Percentiles rank a stretch among this genome's conserved stretches.
These are phyloP conservation scores for Torrubiella hemipterigena DNA, from an alignment of 2,329 filamentous ascomycete genomes.

Conservation along the genomic window DNA sequence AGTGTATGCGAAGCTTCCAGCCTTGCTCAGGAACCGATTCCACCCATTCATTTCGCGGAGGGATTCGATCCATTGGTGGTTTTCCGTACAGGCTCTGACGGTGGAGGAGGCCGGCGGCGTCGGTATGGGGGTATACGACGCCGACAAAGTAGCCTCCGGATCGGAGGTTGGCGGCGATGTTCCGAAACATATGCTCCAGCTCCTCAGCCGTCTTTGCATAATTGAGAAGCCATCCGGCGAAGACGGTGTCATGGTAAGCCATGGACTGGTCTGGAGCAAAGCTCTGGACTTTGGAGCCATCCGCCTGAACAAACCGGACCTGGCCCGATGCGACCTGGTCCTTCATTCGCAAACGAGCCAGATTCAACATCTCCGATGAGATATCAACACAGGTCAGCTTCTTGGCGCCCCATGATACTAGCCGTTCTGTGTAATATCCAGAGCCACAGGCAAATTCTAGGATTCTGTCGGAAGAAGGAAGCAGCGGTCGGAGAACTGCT, in stretches of 20 bases:
- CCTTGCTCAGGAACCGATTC: too few relatives aligned
- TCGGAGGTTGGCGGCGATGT: conserved; percentile 6
- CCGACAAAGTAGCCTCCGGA: conserved; percentile 6
- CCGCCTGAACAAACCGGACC: not conserved
- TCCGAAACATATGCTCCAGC: conserved; percentile 6
- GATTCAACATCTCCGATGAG: conserved; percentile 2
- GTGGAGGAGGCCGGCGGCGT: too few relatives aligned
- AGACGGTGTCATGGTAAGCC: conserved; percentile 2
- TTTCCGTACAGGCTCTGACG: too few relatives aligned
- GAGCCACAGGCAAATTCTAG: conserved; percentile 5
- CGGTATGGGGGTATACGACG: too few relatives aligned
- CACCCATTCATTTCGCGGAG: too few relatives aligned
- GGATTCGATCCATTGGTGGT: too few relatives aligned
- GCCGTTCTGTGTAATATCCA: conserved; percentile 3
- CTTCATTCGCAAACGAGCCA: not conserved
- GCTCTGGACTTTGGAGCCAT: not conserved
- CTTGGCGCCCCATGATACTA: conserved; percentile 4
- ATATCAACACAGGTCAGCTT: conserved; percentile 3
- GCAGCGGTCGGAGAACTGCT: not conserved
- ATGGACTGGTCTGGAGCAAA: conserved; percentile 1
- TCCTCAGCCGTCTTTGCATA: conserved; percentile 2
- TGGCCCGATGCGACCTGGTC: not conserved
- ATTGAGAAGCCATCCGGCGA: conserved; percentile 8
- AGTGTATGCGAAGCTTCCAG: too few relatives aligned
- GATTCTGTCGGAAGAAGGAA: not conserved